Percentiles rank a stretch among this genome's conserved stretches.
phyloP scores from a whole-genome alignment of 2,329 filamentous ascomycete genomes.

The Hawksworthiomyces lignivorus region DNA sequence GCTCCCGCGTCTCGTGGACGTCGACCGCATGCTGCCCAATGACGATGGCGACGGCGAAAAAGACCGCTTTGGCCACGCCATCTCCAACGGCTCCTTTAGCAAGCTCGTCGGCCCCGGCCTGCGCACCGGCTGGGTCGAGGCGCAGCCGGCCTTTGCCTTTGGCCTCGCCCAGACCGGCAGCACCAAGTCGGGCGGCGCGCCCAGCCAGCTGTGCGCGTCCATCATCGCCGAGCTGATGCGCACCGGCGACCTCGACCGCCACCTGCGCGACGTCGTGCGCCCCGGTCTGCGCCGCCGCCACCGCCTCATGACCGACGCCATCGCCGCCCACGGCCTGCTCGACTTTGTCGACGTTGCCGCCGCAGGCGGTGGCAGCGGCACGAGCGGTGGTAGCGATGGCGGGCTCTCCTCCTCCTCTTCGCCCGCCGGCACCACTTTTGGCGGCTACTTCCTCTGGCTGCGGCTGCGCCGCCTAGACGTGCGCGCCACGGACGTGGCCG shows the following conservation, averaged over 20 bases:
- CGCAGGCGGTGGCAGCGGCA: background rate
- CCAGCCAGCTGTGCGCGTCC: slow-evolving; percentile 41
- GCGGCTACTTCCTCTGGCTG: slow-evolving; percentile 84
- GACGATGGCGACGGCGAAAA: slow-evolving; percentile 38
- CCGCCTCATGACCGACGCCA: slow-evolving; percentile 47
- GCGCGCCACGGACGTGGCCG: slow-evolving; percentile 46
- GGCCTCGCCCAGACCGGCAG: slow-evolving; percentile 47
- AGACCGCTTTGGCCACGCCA: slow-evolving; percentile 61
- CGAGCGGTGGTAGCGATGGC: background rate
- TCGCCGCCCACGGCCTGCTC: slow-evolving; percentile 50
- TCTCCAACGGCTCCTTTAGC: slow-evolving; percentile 84
- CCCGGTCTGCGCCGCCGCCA: slow-evolving; percentile 42
- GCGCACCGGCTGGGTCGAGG: slow-evolving; percentile 84
- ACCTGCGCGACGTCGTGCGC: slow-evolving; percentile 34
- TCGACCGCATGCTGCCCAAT: slow-evolving; percentile 58
- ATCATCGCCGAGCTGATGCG: slow-evolving; percentile 42
- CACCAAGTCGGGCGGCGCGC: slow-evolving; percentile 49
- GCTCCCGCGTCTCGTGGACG: slow-evolving; percentile 69
- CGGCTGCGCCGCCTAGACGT: slow-evolving; percentile 45
- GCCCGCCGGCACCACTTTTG: slow-evolving; percentile 49
- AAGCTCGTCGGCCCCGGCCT: slow-evolving; percentile 79
- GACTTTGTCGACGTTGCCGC: slow-evolving; percentile 48
- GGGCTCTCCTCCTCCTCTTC: slow-evolving; percentile 18
- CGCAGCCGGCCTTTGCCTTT: slow-evolving; percentile 44
- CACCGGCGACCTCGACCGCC: slow-evolving; percentile 35